A percentile compares a stretch with the other conserved stretches of the same genome.
Evolutionary conservation across 2,329 filamentous ascomycete genomes (phyloP).

Genomic region (Sarocladium strictum): DNA sequence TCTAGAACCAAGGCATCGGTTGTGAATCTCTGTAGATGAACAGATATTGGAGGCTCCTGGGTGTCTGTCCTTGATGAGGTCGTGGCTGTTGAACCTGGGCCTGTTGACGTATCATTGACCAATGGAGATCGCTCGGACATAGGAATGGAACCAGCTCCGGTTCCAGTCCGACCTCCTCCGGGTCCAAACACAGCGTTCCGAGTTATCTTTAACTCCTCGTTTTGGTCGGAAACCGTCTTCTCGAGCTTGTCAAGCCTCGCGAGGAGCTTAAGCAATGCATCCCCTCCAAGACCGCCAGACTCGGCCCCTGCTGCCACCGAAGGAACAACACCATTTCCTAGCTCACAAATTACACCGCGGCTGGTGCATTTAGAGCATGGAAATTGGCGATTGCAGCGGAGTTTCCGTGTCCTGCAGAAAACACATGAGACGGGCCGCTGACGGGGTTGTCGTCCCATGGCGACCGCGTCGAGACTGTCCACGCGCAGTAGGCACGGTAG

Average conservation of each 20-base stretch:
- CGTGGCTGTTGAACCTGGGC: neutral
- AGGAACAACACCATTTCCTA: neutral
- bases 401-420: slow-evolving; percentile 4
- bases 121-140: neutral
- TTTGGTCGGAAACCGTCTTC: slow-evolving; percentile 1
- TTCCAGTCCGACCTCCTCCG: no score
- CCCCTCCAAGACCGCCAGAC: neutral
- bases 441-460: neutral
- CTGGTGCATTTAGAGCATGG: slow-evolving; percentile 6
- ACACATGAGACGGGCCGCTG: slow-evolving; percentile 4
- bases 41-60: neutral
- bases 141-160: no score
- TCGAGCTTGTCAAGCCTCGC: slow-evolving; percentile 3
- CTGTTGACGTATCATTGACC: neutral
- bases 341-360: slow-evolving; percentile 1
- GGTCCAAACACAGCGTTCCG: neutral
- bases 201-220: slow-evolving; percentile 1
- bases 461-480: no score
- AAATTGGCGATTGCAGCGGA: slow-evolving; percentile 3
- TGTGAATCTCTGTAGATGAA: neutral
- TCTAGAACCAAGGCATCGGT: neutral
- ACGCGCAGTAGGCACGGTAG: no score
- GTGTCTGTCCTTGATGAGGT: neutral
- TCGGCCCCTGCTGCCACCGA: neutral
- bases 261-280: slow-evolving; percentile 1